phyloP scores from a whole-genome alignment of 805 yeast species.

The Kodamaea neixiangensis region DNA sequence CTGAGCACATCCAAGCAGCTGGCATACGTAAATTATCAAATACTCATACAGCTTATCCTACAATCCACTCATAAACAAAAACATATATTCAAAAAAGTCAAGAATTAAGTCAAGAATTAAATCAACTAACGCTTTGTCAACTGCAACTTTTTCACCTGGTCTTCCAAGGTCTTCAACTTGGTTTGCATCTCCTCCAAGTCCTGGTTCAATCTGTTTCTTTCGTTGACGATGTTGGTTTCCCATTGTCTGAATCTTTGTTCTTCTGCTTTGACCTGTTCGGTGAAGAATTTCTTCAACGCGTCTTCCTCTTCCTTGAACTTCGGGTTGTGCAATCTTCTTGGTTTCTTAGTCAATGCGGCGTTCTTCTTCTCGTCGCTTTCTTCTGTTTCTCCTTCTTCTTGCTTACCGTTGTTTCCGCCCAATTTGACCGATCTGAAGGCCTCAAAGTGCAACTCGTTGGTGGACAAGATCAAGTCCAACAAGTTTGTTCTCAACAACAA shows the following conservation, averaged over 20 bases:
- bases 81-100: constrained; percentile 1
- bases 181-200: constrained; percentile 89
- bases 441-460: constrained; percentile 81
- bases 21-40: no score
- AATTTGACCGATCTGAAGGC: constrained; percentile 73
- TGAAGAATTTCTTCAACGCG: constrained; percentile 87
- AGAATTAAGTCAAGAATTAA: constrained; percentile 2
- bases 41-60: no score
- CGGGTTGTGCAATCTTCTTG: constrained; percentile 72
- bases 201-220: constrained; percentile 89
- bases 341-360: constrained; percentile 38
- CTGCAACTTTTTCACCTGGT: constrained; percentile 65
- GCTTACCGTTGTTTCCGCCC: constrained; percentile 34
- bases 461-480: constrained; percentile 77
- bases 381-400: constrained; percentile 27
- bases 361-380: constrained; percentile 23
- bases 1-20: no score
- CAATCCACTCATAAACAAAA: background rate
- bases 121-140: constrained; percentile 30
- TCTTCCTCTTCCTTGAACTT: constrained; percentile 96
- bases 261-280: constrained; percentile 94
- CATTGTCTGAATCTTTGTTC: constrained; percentile 98
- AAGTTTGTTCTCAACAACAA: constrained; percentile 78
- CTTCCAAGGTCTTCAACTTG: constrained; percentile 72
- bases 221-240: constrained; percentile 95